Evolutionary conservation across 306 rosid genomes (phyloP).

Genomic region (Pyrus communis): DNA sequence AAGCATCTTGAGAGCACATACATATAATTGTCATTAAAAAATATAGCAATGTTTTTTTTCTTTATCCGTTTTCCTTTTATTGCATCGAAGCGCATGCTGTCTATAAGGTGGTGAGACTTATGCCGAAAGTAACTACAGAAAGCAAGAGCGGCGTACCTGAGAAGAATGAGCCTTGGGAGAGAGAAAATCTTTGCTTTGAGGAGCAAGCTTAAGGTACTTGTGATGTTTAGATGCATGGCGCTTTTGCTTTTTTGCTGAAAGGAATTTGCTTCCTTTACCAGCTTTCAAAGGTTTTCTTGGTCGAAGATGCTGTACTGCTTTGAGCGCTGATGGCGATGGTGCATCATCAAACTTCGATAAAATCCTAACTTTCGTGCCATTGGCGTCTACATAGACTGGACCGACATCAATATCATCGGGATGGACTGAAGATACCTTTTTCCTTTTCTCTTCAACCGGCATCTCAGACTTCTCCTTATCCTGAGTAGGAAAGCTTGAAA

Average conservation of each 20-base stretch:
- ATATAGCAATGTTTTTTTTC: background rate
- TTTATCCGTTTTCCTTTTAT: background rate
- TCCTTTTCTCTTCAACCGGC: slow-evolving; percentile 29
- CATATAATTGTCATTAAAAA: background rate
- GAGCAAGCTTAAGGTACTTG: slow-evolving; percentile 30
- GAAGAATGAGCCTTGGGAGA: slow-evolving; percentile 28
- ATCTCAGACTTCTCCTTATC: slow-evolving; percentile 25
- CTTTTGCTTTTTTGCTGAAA: slow-evolving; percentile 38
- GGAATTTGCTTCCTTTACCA: slow-evolving; percentile 28
- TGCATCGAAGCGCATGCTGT: background rate
- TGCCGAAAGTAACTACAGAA: background rate
- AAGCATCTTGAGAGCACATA: background rate
- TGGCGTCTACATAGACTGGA: slow-evolving; percentile 44
- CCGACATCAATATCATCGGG: slow-evolving; percentile 36
- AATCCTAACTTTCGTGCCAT: slow-evolving; percentile 47
- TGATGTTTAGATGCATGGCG: slow-evolving; percentile 22
- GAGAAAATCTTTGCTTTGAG: slow-evolving; percentile 23
- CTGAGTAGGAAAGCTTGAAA: slow-evolving; percentile 27
- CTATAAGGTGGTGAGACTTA: background rate
- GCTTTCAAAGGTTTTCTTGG: slow-evolving; percentile 31
- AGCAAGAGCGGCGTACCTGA: slow-evolving; percentile 30
- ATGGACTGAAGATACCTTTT: slow-evolving; percentile 13
- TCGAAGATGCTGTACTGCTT: slow-evolving; percentile 27
- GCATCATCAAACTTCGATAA: slow-evolving; percentile 38
- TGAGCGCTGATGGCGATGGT: slow-evolving; percentile 20